Conservation (phyloP, 164 flowering plant genomes). For the Sextonia rubra region DNA sequence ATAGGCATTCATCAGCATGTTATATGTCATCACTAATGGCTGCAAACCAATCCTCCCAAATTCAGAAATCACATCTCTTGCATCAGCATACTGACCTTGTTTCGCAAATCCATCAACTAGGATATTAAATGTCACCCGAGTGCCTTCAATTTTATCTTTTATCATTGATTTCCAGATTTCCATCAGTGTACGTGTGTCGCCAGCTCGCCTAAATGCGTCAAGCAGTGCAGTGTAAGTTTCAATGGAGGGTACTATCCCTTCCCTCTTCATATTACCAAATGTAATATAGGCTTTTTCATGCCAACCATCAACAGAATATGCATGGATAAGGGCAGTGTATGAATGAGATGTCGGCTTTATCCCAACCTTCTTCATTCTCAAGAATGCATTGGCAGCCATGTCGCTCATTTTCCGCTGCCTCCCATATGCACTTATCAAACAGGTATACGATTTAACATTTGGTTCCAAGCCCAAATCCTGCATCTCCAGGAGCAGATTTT, state of each 20-base stretch:
- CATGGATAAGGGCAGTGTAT: slow-evolving; percentile 85
- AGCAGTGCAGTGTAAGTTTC: slow-evolving; percentile 87
- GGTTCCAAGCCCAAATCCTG: slow-evolving; percentile 61
- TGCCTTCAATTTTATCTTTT: slow-evolving; percentile 59
- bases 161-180: slow-evolving; percentile 80
- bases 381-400: slow-evolving; percentile 82
- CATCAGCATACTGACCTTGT: slow-evolving; percentile 77
- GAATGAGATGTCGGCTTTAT: slow-evolving; percentile 76
- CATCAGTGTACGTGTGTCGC: slow-evolving; percentile 63
- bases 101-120: slow-evolving; percentile 90
- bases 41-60: slow-evolving; percentile 70
- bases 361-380: slow-evolving; percentile 76
- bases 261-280: slow-evolving; percentile 70
- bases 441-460: slow-evolving; percentile 74
- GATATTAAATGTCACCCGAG: slow-evolving; percentile 73
- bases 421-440: slow-evolving; percentile 86
- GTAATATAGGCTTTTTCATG: slow-evolving; percentile 73
- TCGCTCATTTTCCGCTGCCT: slow-evolving; percentile 82
- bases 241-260: slow-evolving; percentile 67
- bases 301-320: slow-evolving; percentile 78
- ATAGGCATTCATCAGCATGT: slow-evolving; percentile 93
- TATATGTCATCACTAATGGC: slow-evolving; percentile 85
- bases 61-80: slow-evolving; percentile 79
- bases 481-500: slow-evolving; percentile 76
- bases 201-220: slow-evolving; percentile 86